Evolutionary conservation across 1,284 basidiomycete genomes (phyloP), one percentile per base, ranked within the genome.

Genomic region (Cutaneotrichosporon cutaneum): DNA sequence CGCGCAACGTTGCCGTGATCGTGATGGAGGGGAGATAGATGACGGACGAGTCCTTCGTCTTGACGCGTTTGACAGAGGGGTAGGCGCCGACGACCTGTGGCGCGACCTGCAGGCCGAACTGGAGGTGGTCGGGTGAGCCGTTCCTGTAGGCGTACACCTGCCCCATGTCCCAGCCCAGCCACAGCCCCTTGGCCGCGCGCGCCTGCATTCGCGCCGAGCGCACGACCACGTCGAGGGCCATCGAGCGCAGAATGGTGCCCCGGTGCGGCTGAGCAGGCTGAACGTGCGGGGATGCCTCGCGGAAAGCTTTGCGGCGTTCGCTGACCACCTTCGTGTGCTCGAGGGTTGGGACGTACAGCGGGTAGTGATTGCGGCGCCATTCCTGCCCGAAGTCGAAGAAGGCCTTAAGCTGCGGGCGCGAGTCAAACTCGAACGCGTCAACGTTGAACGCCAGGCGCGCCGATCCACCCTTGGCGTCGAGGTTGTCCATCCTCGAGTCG

Each of bases 141-240:
- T 68, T 63, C 2, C 66, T 57, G 3, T 64, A 64, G 6, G 64
- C 55, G 55, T 69, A 75, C n/a, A 77, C 50, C 27, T 68, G 66
- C 8, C 73, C 74, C 27, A 76, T 62, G 39, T 74, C 72, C 77
- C 77, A 78, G 2, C 72, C 64, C 10, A 78, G 57, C 74, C 73
- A 77, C 9, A 77, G 65, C 2, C 68, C 64, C 48, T 72, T 71
- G 21, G 77, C 74, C 0, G 74, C 75, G 11, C 73, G 62, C 0
- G 73, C 62, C 30, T 73, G 71, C 11, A 77, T 22, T 13, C 64
- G 64, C 0, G 64, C 64, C 0, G 60, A 50, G 18, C 62, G 63
- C 24, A 78, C 21, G 11, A 63, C 57, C 11, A 75, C 21, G 57
- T 78, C 75, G 18, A 76, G 21, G 13, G 55, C 58, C 50, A 66